A percentile compares a stretch with the other conserved stretches of the same genome.
phyloP scores from a whole-genome alignment of 805 yeast genomes.

The Zygoascus biomembranicola region DNA sequence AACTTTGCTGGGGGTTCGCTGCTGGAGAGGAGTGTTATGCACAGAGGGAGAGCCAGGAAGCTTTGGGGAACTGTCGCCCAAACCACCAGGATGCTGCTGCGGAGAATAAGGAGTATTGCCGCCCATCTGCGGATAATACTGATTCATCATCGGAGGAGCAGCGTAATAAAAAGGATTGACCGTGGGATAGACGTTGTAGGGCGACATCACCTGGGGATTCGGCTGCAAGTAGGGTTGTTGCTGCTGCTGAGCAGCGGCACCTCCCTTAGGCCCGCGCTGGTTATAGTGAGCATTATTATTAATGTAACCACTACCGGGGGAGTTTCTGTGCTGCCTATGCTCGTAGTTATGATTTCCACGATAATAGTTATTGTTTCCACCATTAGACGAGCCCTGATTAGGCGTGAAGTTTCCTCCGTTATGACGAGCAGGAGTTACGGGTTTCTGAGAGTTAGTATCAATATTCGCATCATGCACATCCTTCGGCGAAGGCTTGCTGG shows the following conservation, averaged over 20 bases:
- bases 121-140: not conserved
- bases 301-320: slow-evolving; percentile 1
- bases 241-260: not conserved
- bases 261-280: slow-evolving; percentile 2
- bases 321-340: slow-evolving; percentile 1
- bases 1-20: not conserved
- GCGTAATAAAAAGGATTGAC: slow-evolving; percentile 1
- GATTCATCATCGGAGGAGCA: slow-evolving; percentile 2
- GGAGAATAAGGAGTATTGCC: not conserved
- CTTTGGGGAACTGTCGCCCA: not conserved
- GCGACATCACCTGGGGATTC: slow-evolving; percentile 2
- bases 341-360: not conserved
- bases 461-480: not conserved
- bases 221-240: slow-evolving; percentile 2
- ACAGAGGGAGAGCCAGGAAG: slow-evolving; percentile 5
- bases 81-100: slow-evolving; percentile 2
- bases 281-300: not conserved
- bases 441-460: not conserved
- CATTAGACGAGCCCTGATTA: not conserved
- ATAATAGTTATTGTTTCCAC: not conserved
- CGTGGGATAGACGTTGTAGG: not conserved
- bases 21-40: slow-evolving; percentile 2
- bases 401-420: not conserved
- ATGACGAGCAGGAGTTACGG: not conserved
- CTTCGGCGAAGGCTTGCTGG: too few relatives aligned